Evolutionary conservation across 1,284 basidiomycete genomes (phyloP), one percentile per base, ranked within the genome.

Genomic region (Wallemia hederae): DNA sequence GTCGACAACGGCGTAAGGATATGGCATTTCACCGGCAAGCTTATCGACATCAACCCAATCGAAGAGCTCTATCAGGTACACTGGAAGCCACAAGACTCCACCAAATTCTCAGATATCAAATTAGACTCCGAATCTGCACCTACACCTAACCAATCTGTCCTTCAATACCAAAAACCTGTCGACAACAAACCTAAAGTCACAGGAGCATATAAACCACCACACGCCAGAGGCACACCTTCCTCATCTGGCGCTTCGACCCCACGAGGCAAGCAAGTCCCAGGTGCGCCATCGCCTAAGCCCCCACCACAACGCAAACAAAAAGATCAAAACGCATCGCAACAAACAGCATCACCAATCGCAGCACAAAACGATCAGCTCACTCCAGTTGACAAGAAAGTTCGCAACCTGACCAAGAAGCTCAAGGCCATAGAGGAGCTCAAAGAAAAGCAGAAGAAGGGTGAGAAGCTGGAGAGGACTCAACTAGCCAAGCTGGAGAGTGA

Each of bases 1-100:
- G 94, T 98, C 60, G 92, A 98, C 73, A 97, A 97, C 67, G 89
- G 92, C 1, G 81, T 97, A 70, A 90, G 89, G 72, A 77, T 98
- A 63, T 97, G 85, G 85, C 90, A 96, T 71, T 90, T 85, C 70
- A 79, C 81, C 0, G 91, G 92, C 9, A 76, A 81, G 2, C 78
- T 98, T 24, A 70, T 96, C 29, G 86, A 92, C 64, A 72, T 83
- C 9, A 82, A 90, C 66, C 67, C 74, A 60, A 72, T 80, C 60
- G 85, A 91, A 19, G 87, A 92, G 69, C 75, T 90, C n/a, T 92
- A 92, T 70, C 85, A 89, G 70, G 69, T 70, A n/a, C 27, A 65
- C 60, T 97, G 90, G 88, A 74, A 85, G 55, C 90, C 91, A 0
- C 76, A 75, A 1, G 77, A 77, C 39, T 72, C 83, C 7, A 80